These are phyloP conservation scores for Cerrena zonata DNA, from an alignment of 1,284 basidiomycete species.

Conservation along the genomic window DNA sequence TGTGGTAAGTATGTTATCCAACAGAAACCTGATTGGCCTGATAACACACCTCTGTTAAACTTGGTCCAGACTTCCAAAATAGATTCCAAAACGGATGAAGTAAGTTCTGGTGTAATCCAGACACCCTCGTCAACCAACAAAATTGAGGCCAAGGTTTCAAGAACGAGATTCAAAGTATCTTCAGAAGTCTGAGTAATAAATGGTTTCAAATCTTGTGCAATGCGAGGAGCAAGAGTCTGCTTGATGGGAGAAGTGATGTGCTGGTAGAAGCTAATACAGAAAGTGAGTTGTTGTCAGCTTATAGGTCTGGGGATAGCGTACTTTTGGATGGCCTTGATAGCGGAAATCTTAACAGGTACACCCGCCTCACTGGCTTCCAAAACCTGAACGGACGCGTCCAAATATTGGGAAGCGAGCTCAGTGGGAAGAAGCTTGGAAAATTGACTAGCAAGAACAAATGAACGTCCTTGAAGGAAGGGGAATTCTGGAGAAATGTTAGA, in stretches of 20 bases:
- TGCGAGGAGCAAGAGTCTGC: conserved; percentile 62
- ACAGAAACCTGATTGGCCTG: background rate
- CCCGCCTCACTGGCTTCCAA: conserved; percentile 69
- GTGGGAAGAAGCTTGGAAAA: conserved; percentile 72
- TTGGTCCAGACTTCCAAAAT: conserved; percentile 77
- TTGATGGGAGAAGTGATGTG: conserved; percentile 55
- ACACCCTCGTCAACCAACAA: conserved; percentile 68
- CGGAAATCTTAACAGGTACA: conserved; percentile 87
- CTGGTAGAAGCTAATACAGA: conserved; percentile 55
- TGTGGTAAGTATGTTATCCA: background rate
- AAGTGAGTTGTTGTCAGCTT: conserved; percentile 7
- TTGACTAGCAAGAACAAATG: conserved; percentile 91
- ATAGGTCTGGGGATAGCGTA: conserved; percentile 31
- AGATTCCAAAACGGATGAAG: conserved; percentile 57
- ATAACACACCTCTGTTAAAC: conserved; percentile 74
- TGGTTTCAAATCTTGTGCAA: conserved; percentile 80
- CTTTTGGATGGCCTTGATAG: conserved; percentile 89
- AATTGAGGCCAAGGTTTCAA: conserved; percentile 80
- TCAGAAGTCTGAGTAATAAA: conserved; percentile 77
- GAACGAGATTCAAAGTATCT: conserved; percentile 84
- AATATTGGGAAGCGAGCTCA: conserved; percentile 74
- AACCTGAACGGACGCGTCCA: conserved; percentile 80
- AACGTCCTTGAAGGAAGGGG: conserved; percentile 89
- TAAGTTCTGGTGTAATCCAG: conserved; percentile 64
- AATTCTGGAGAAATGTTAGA: conserved; percentile 42